Evolutionary conservation across 371 early-diverging fungal genomes (phyloP).

Genomic region (Lichtheimia corymbifera): DNA sequence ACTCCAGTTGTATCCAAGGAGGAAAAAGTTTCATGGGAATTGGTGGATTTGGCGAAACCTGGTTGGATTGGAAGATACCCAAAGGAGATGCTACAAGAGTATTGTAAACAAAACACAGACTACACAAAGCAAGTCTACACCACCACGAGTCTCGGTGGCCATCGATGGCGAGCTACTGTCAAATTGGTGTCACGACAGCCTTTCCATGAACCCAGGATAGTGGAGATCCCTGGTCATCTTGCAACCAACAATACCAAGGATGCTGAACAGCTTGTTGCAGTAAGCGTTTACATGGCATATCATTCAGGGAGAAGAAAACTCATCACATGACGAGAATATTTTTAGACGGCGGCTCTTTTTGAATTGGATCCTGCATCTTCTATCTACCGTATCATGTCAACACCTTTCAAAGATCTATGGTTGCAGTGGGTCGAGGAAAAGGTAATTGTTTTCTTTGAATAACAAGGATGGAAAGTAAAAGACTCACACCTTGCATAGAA

Average conservation of each 20-base stretch:
- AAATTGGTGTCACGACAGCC: conserved; percentile 11
- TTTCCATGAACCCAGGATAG: background rate
- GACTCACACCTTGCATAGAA: conserved; percentile 14
- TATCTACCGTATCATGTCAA: conserved; percentile 59
- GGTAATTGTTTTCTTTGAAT: conserved; percentile 15
- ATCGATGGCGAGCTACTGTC: conserved; percentile 27
- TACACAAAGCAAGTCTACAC: conserved; percentile 16
- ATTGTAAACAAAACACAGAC: conserved; percentile 24
- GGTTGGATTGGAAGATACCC: conserved; percentile 54
- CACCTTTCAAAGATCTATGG: conserved; percentile 71
- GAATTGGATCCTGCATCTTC: conserved; percentile 50
- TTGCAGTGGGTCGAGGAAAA: conserved; percentile 52
- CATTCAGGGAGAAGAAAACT: background rate
- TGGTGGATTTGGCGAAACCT: conserved; percentile 23
- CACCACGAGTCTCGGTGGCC: conserved; percentile 9
- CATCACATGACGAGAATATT: background rate
- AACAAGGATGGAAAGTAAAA: background rate
- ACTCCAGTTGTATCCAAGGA: background rate
- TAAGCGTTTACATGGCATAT: conserved; percentile 13
- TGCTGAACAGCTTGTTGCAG: conserved; percentile 65
- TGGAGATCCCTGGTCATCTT: conserved; percentile 19
- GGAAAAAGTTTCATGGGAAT: conserved; percentile 11
- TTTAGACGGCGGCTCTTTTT: conserved; percentile 52
- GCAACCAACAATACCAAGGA: conserved; percentile 23
- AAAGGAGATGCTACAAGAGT: conserved; percentile 38